Base-by-base conservation (phyloP, 2,329 filamentous ascomycete genomes). In the Aspergillus sp. region DNA sequence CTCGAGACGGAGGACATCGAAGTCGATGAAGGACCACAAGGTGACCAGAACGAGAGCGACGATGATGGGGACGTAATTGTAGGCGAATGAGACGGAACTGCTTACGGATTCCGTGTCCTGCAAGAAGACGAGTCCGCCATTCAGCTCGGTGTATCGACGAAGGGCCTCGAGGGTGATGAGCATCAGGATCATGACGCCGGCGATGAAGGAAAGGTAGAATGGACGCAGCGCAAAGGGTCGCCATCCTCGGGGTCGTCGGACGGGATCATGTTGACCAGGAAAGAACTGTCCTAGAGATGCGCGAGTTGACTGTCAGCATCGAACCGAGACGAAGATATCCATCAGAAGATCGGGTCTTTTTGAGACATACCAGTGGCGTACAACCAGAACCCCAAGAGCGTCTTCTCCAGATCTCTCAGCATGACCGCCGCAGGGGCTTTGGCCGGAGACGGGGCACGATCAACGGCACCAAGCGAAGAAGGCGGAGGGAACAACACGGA, bases 1-100 rank as follows among this genome's bases (percentile, higher is more conserved):
- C 45, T 79, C 76, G 16, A 79, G 60, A 5, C 76, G 75, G 47
- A 79, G 73, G 17, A 79, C 75, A 53, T 79, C 76, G 48, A 75
- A 79, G 50, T 79, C 76, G 11, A 75, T 69, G 51, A 78, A 74
- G 44, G 76, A 74, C 76, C 76, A 79, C 1, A 76, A 58, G 17
- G 76, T 73, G 38, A 76, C 72, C 26, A 79, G 76, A 6, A 73
- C 64, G 16, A 79, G 69, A 11, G 77, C 72, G 14, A 74, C 54
- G 32, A 79, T 70, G 32, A 77, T 74, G 63, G 52, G 75, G 56
- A 65, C 68, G 71, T 71, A 71, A 43, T 71, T 71, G 53, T 70
- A 72, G 41, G 59, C 60, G 48, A 72, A 70, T 1, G 66, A 69
- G 45, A 66, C 58, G 9, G 54, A 8, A 22, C 47, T 17, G 48